phyloP scores from a whole-genome alignment of 192 early-diverging fungal genomes.

The Cladochytrium replicatum region DNA sequence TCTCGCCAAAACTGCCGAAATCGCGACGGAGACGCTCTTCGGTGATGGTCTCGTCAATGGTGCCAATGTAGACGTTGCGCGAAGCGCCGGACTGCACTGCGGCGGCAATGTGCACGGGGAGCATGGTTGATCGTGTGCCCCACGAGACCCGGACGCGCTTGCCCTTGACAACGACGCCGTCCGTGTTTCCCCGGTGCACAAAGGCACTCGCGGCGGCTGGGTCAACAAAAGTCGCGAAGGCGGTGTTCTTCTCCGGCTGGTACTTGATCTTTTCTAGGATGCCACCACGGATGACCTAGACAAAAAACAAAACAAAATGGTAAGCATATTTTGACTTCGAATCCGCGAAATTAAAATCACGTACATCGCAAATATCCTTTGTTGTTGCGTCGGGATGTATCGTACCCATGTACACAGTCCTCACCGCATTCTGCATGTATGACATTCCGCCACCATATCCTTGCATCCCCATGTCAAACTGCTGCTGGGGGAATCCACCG shows the following conservation, averaged over 20 bases:
- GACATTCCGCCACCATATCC: not conserved
- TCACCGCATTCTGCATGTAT: constrained; percentile 1
- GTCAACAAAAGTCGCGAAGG: constrained; percentile 79
- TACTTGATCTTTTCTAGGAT: constrained; percentile 70
- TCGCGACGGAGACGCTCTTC: constrained; percentile 63
- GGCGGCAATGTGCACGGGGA: constrained; percentile 33
- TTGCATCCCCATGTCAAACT: constrained; percentile 1
- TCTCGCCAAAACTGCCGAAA: constrained; percentile 76
- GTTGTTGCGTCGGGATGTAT: constrained; percentile 66
- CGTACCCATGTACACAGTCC: constrained; percentile 76
- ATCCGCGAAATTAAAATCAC: not conserved
- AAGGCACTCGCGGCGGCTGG: constrained; percentile 55
- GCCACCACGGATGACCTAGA: constrained; percentile 66
- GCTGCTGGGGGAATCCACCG: constrained; percentile 10
- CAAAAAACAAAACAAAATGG: constrained; percentile 1
- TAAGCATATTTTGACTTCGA: not conserved
- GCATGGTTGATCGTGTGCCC: constrained; percentile 62
- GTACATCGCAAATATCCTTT: constrained; percentile 74
- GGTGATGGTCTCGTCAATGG: constrained; percentile 49
- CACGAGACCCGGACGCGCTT: constrained; percentile 71
- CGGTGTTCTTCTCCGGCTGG: constrained; percentile 64
- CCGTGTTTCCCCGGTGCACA: constrained; percentile 40
- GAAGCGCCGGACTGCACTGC: constrained; percentile 59
- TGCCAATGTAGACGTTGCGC: constrained; percentile 75
- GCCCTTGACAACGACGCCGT: constrained; percentile 59